Conservation (phyloP, 495 filamentous ascomycete species). For the Trichoderma gamsii region DNA sequence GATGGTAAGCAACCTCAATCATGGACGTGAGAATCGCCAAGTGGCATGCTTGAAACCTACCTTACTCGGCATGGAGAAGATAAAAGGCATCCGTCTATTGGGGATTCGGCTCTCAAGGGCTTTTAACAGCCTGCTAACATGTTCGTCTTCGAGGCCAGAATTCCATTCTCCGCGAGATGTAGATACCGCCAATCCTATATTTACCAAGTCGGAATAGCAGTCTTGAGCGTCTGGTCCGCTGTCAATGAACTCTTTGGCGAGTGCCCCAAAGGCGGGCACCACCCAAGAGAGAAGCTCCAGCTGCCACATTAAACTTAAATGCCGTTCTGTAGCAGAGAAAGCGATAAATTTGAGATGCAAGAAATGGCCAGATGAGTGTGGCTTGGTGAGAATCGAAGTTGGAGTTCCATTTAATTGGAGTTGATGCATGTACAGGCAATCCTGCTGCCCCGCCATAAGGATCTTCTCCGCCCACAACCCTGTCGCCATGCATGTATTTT, state of each 20-base stretch:
- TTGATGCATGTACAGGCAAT: neutral
- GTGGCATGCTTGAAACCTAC: neutral
- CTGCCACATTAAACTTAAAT: neutral
- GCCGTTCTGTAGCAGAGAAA: neutral
- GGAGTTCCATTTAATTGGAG: neutral
- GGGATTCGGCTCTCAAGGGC: neutral
- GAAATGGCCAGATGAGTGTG: neutral
- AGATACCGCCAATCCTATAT: neutral
- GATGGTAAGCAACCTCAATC: neutral
- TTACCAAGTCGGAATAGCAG: neutral
- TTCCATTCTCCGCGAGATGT: neutral
- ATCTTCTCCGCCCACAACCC: neutral
- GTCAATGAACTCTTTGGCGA: neutral
- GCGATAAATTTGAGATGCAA: neutral
- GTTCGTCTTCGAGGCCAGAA: neutral
- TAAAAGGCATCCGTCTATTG: neutral
- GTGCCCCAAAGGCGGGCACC: neutral
- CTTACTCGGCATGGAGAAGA: neutral
- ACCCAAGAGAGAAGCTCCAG: neutral
- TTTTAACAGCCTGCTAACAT: neutral
- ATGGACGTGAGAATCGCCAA: neutral
- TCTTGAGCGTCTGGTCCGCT: neutral
- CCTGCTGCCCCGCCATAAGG: neutral
- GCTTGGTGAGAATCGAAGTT: neutral
- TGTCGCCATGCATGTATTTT: neutral